These are phyloP conservation scores for Saccharomycopsis sp. DNA, from an alignment of 805 yeast species.

Conservation along the genomic window DNA sequence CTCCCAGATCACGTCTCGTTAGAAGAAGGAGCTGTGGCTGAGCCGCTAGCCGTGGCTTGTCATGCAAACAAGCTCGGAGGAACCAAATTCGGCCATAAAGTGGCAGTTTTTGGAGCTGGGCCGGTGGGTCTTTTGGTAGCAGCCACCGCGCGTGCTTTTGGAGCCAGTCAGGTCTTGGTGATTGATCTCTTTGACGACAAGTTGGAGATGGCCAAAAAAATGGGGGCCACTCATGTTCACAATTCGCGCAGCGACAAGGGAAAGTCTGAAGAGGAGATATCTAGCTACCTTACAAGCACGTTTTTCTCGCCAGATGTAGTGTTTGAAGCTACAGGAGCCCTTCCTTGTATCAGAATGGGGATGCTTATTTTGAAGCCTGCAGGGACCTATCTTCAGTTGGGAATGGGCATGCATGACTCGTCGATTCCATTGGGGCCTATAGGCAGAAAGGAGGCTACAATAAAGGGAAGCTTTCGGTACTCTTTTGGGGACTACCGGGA, in stretches of 20 bases:
- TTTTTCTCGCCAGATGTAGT: slow-evolving; percentile 45
- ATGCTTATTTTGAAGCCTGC: slow-evolving; percentile 54
- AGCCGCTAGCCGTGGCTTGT: slow-evolving; percentile 82
- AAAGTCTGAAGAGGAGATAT: slow-evolving; percentile 33
- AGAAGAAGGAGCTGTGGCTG: slow-evolving; percentile 84
- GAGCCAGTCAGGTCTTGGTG: slow-evolving; percentile 65
- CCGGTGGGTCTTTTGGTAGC: slow-evolving; percentile 79
- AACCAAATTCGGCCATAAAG: slow-evolving; percentile 56
- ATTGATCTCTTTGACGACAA: slow-evolving; percentile 66
- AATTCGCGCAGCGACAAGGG: slow-evolving; percentile 33
- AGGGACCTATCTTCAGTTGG: slow-evolving; percentile 77
- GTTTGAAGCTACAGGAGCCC: slow-evolving; percentile 86
- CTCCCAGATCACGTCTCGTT: slow-evolving; percentile 71
- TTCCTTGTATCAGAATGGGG: slow-evolving; percentile 64
- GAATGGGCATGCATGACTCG: slow-evolving; percentile 69
- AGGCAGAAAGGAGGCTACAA: slow-evolving; percentile 58
- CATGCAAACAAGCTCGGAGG: slow-evolving; percentile 65
- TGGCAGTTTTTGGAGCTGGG: slow-evolving; percentile 81
- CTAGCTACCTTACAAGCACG: slow-evolving; percentile 1
- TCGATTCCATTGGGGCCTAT: slow-evolving; percentile 68
- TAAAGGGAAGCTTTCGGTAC: slow-evolving; percentile 78
- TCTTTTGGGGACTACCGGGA: slow-evolving; percentile 68
- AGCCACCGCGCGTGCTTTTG: slow-evolving; percentile 66
- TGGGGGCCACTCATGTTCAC: slow-evolving; percentile 61
- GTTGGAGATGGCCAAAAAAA: slow-evolving; percentile 54